These are phyloP conservation scores for Paralagenidium karlingii DNA, from an alignment of 352 stramenopile genomes.

Conservation along the genomic window DNA sequence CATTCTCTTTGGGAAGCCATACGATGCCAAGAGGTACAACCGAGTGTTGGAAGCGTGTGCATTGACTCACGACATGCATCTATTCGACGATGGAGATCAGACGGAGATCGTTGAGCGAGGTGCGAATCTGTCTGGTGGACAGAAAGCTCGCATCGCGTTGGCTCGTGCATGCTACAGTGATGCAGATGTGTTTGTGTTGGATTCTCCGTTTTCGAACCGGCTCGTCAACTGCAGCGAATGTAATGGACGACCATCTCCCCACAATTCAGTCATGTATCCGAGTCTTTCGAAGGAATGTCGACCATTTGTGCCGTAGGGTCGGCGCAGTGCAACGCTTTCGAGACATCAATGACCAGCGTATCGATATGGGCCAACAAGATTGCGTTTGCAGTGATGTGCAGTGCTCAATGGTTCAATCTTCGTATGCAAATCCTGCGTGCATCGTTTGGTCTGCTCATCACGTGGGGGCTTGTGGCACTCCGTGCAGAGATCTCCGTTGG, in stretches of 20 bases:
- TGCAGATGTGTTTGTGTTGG: conserved; percentile 55
- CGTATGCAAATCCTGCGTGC: conserved; percentile 43
- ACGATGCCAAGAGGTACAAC: conserved; percentile 12
- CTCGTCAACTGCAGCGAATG: conserved; percentile 34
- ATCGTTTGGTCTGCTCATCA: conserved; percentile 35
- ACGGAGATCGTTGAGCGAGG: conserved; percentile 50
- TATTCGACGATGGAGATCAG: conserved; percentile 57
- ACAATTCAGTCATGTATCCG: conserved; percentile 32
- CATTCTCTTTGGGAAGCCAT: conserved; percentile 19
- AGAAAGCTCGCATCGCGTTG: conserved; percentile 21
- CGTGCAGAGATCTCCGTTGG: conserved; percentile 35
- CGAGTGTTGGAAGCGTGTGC: conserved; percentile 38
- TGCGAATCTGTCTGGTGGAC: conserved; percentile 22
- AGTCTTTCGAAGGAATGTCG: conserved; percentile 39
- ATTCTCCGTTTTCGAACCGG: conserved; percentile 36
- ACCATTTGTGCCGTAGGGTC: too few relatives aligned
- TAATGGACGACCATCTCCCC: conserved; percentile 30
- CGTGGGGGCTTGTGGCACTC: conserved; percentile 24
- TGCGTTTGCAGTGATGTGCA: conserved; percentile 13
- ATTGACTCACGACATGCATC: conserved; percentile 46
- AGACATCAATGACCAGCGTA: too few relatives aligned
- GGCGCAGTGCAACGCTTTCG: too few relatives aligned
- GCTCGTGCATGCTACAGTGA: conserved; percentile 66
- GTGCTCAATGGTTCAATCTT: conserved; percentile 23
- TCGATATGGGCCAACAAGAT: too few relatives aligned